phyloP scores from a whole-genome alignment of 441 rosid species.

The Omphalea diandra region DNA sequence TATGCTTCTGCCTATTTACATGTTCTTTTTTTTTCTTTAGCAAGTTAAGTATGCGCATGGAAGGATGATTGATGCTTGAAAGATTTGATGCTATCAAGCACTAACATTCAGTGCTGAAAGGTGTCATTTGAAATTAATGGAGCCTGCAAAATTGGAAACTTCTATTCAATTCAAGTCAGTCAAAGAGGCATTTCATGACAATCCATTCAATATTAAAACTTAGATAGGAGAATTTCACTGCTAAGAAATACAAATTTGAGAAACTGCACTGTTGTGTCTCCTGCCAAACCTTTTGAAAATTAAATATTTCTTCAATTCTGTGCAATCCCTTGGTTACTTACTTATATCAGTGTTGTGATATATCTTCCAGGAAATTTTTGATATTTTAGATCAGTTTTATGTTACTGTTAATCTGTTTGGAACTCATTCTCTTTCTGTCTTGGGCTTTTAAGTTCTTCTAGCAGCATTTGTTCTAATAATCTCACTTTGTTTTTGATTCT shows the following conservation, averaged over 20 bases:
- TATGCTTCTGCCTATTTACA: neutral
- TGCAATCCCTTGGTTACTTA: neutral
- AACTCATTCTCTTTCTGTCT: neutral
- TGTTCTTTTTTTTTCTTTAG: neutral
- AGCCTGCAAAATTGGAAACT: neutral
- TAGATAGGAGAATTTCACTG: too few species aligned
- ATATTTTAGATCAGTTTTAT: neutral
- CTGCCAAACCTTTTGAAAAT: neutral
- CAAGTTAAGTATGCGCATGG: neutral
- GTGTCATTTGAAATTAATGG: neutral
- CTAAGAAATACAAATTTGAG: neutral
- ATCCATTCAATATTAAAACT: too few species aligned
- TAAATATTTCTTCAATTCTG: neutral
- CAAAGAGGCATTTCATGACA: neutral
- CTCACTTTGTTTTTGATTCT: slow-evolving; percentile 16
- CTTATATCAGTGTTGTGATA: neutral
- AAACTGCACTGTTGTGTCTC: neutral
- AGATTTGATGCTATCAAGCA: neutral
- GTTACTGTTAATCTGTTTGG: neutral
- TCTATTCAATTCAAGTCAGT: neutral
- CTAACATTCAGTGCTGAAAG: neutral
- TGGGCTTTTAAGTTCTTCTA: neutral
- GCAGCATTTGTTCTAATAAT: neutral
- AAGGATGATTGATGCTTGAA: neutral
- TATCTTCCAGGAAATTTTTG: neutral